Evolutionary conservation across 192 early-diverging fungal species (phyloP).

Genomic region (Gonapodya sp.): DNA sequence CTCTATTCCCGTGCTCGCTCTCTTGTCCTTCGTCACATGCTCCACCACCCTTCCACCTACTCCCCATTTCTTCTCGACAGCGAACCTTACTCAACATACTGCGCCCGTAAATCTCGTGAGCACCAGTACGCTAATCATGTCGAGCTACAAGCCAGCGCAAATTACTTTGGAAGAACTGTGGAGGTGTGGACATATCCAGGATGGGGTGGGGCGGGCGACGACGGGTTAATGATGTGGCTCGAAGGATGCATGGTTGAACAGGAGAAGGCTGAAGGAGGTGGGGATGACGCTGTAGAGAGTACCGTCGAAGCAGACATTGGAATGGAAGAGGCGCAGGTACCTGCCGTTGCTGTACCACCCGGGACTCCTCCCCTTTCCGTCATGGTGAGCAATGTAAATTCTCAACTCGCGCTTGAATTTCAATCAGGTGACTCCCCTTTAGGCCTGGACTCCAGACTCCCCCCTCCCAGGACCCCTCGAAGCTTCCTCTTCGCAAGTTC

Average conservation of each 20-base stretch:
- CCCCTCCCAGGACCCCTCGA: not conserved
- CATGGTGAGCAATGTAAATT: not conserved
- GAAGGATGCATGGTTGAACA: not conserved
- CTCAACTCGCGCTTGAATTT: not conserved
- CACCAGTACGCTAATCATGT: not conserved
- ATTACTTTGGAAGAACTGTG: not conserved
- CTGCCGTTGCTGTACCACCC: not conserved
- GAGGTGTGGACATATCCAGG: not conserved
- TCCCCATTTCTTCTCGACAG: not conserved
- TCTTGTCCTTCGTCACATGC: not conserved
- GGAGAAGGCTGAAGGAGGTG: not conserved
- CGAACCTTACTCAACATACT: not conserved
- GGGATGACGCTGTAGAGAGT: not conserved
- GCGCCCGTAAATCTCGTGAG: not conserved
- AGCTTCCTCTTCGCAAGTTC: not conserved
- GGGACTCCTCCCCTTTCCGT: not conserved
- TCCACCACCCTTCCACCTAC: not conserved
- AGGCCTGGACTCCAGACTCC: not conserved
- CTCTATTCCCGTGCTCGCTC: not conserved
- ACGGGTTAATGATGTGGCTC: not conserved
- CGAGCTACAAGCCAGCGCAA: not conserved
- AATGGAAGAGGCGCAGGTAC: not conserved
- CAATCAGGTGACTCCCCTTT: too few relatives aligned
- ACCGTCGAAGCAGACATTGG: not conserved
- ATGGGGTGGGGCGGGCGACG: not conserved